Evolutionary conservation across 2,329 filamentous ascomycete species (phyloP), one percentile per base, ranked within the genome.

Genomic region (Fusarium paranaense): DNA sequence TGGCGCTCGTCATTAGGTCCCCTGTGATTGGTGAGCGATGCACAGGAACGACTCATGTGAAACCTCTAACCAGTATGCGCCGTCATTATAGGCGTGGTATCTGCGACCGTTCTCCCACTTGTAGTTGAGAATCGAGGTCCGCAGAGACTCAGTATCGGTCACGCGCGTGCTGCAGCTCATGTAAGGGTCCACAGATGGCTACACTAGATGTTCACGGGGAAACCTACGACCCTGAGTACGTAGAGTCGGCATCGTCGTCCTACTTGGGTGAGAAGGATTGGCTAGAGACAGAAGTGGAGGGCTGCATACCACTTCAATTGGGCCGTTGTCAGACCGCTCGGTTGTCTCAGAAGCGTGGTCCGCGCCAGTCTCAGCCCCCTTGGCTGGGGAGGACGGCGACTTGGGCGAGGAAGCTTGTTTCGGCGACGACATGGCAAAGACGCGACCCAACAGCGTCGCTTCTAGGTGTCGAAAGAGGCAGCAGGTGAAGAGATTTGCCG

Each of bases 1-100:
- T 79, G 75, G 11, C 64, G 68, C 6, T 78, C 74, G 52, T 79
- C 77, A 47, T 79, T 79, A 0, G 77, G 75, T 7, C 62, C 74
- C 73, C 76, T 18, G 10, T 22, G 6, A 8, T 20, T 30, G 4
- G 59, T 73, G 1, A 71, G 38, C 22, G 42, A 16, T 10, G 56
- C n/a, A 42, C 45, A 3, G 18, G 3, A 25, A 27, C 7, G 38
- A 10, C 27, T 42, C 11, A 18, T 30, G 9, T 22, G 22, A n/a
- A 11, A 25, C 27, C 18, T 20, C 61, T 61, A 18, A 70, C 70
- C 70, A 72, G 66, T 85, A 84, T 54, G 81, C 75, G 33, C 86
- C 87, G 50, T 86, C 82, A 42, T 83, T 82, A 75, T 83, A 86
- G 57, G 81, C 82, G 72, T 87, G 85, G 69, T 88, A 89, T 10